phyloP scores from a whole-genome alignment of 495 filamentous ascomycete genomes.

The Pyrenula aspistea region DNA sequence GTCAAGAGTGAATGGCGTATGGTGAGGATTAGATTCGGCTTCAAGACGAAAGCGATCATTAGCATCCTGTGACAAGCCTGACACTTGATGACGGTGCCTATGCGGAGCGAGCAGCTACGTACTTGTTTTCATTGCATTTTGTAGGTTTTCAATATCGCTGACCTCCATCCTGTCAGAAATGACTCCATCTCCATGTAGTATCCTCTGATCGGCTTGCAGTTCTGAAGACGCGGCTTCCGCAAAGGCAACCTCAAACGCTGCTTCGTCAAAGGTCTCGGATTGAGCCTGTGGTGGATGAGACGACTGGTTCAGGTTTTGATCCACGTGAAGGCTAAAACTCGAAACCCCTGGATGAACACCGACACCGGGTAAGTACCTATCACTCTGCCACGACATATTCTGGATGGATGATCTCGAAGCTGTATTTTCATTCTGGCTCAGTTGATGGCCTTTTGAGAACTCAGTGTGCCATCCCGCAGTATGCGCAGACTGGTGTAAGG shows the following conservation, averaged over 20 bases:
- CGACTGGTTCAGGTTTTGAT: too few relatives aligned
- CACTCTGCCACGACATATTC: too few relatives aligned
- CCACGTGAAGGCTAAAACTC: too few relatives aligned
- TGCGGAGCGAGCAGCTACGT: too few relatives aligned
- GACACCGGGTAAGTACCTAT: too few relatives aligned
- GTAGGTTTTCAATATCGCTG: neutral
- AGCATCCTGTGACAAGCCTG: neutral
- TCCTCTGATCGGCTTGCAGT: neutral
- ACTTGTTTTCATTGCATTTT: neutral
- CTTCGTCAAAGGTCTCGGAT: constrained; percentile 39
- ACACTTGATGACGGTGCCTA: neutral
- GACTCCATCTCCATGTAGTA: neutral
- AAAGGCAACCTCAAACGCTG: constrained; percentile 54
- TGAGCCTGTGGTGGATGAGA: too few relatives aligned
- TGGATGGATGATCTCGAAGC: neutral
- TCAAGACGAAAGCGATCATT: too few relatives aligned
- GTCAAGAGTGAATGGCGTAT: neutral
- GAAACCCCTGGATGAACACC: too few relatives aligned
- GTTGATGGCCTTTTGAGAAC: constrained; percentile 34
- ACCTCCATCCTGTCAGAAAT: neutral
- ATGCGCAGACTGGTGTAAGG: constrained; percentile 12
- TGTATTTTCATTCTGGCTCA: neutral
- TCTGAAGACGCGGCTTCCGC: constrained; percentile 22
- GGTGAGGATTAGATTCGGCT: neutral
- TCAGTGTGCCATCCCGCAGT: constrained; percentile 42